Evolutionary conservation across 352 stramenopile genomes (phyloP), one percentile per base, ranked within the genome.

Genomic region (Phytophthora agathidicida): DNA sequence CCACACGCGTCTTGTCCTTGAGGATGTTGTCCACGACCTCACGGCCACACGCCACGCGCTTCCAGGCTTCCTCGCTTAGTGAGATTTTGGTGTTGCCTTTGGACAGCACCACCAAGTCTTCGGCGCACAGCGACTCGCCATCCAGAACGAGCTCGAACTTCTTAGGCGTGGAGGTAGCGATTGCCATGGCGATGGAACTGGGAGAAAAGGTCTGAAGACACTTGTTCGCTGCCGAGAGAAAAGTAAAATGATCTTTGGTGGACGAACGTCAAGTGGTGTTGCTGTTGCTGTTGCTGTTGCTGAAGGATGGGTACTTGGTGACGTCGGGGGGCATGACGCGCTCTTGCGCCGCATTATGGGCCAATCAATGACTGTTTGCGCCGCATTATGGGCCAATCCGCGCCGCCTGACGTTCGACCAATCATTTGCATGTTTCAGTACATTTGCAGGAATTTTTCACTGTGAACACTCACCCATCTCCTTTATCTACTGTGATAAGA

Each of bases 21-120:
- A 96, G 73, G 71, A 96, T 94, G 60, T 88, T 89, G 69, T 96
- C 88, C 7, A 96, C 86, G 50, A 96, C 88, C 7, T 93, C 75
- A 27, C 84, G 76, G 31, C 81, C 71, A 45, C 69, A 75, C 5
- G 77, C 65, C n/a, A 94, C 85, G 39, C 85, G 84, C 53, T 85
- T 79, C 86, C 83, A 93, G 20, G 82, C 84, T 23, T 90, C 76
- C 7, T 65, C 33, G 52, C 74, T 91, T 32, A 95, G 71, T 33
- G 71, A 59, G 57, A 94, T 73, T 20, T 54, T 80, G 41, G 65
- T 80, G 46, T 69, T 45, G 46, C 86, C 78, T 46, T 83, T 86
- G 48, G 78, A 89, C 26, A 94, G 65, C 41, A 65, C 53, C 16
- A 94, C 84, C 46, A 94, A 75, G 60, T 90, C 78, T 60, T 92